Evolutionary conservation across 2,329 filamentous ascomycete species (phyloP).

Genomic region (Cladophialophora chaetospira): DNA sequence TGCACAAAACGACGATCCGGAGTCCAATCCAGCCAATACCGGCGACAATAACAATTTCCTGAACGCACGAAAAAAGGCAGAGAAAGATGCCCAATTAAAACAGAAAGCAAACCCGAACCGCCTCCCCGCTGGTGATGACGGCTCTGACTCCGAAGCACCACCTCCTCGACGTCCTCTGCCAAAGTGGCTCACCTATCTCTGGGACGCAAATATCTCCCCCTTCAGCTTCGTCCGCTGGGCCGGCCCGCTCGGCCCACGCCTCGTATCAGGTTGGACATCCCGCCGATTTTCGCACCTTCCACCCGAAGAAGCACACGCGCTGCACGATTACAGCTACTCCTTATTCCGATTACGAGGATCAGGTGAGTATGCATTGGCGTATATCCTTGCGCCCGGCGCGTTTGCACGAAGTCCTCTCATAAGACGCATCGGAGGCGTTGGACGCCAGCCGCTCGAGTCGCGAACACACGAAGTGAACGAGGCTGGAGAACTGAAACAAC

Average conservation of each 20-base stretch:
- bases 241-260: constrained; percentile 83
- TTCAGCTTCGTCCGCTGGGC: constrained; percentile 87
- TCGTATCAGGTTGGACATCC: constrained; percentile 93
- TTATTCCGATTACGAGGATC: constrained; percentile 90
- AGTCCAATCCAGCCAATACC: constrained; percentile 42
- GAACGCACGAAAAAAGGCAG: constrained; percentile 49
- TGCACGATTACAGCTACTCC: constrained; percentile 93
- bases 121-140: constrained; percentile 5
- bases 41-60: constrained; percentile 58
- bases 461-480: constrained; percentile 11
- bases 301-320: constrained; percentile 72
- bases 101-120: constrained; percentile 25
- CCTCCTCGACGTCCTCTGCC: constrained; percentile 66
- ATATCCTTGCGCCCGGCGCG: constrained; percentile 89
- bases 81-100: constrained; percentile 32
- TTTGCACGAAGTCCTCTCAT: constrained; percentile 88
- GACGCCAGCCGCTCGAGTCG: constrained; percentile 62
- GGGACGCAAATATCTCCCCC: constrained; percentile 95
- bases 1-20: constrained; percentile 74
- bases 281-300: constrained; percentile 90
- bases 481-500: background rate
- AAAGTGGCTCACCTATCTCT: constrained; percentile 87
- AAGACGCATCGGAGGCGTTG: constrained; percentile 80
- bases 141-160: constrained; percentile 36
- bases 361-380: constrained; percentile 89